Evolutionary conservation across 1,139 yeast species (phyloP), one percentile per base, ranked within the genome.

Genomic region (Suhomyces bokatorum): DNA sequence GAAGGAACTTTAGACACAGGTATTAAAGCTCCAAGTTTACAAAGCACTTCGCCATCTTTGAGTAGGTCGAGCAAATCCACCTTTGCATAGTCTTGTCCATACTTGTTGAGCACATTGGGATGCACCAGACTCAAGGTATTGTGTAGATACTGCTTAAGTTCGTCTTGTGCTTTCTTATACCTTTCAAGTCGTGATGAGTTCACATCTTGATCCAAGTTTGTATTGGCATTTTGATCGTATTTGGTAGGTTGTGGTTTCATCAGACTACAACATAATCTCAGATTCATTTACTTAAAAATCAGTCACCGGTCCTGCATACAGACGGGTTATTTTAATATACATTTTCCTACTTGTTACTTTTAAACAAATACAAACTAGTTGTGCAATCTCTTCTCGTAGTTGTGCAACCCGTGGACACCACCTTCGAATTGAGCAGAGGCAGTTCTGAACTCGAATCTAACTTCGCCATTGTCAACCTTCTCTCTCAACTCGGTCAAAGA

Each of bases 351-450:
- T 30, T 42, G n/a, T 4, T 3, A 5, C n/a, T 26, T 26, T 26
- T 26, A 20, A 20, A 20, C 24, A 26, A 8, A 26, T 26, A 26
- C 8, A 11, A 37, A 40, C 61, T 79, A 87, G 69, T 89, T 89
- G 80, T 89, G 96, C 66, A 93, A 80, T 73, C 96, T 90, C 83
- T 93, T 93, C 75, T 93, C 99, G 68, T 87, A 93, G 51, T 97
- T 90, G 80, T 89, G 91, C 70, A 95, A 81, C 65, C 96, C 93
- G 74, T 89, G 89, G 52, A 93, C 95, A 70, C 98, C 98, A 76
- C 99, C 99, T 76, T 93, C 99, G 57, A 90, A 80, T 80, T 93
- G 99, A 51, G 99, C 97, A 64, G 97, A 87, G 44, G 98, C 96
- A 57, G 99, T 90, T 82, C 99, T 89, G 73, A 87, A 85, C 76